phyloP scores from a whole-genome alignment of 1,284 basidiomycete species.

The Papiliotrema laurentii region DNA sequence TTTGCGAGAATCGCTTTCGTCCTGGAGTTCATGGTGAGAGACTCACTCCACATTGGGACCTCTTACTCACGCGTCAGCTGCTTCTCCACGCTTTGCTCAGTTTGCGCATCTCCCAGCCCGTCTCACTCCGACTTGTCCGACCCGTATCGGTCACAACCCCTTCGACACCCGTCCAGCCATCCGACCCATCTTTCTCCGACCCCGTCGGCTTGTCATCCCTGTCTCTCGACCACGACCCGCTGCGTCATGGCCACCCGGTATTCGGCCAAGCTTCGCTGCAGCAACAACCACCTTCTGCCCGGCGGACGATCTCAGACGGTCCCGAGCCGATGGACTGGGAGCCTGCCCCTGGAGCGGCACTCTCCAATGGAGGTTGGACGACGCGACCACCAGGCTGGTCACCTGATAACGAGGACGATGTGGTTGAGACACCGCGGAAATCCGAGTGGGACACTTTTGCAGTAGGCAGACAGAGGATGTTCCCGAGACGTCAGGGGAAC shows the following conservation, averaged over 20 bases:
- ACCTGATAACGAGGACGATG: conserved; percentile 9
- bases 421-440: not conserved
- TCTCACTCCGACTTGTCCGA: conserved; percentile 21
- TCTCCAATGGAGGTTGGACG: conserved; percentile 10
- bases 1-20: conserved; percentile 3
- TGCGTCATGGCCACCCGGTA: conserved; percentile 13
- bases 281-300: not conserved
- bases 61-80: conserved; percentile 13
- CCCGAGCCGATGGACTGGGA: conserved; percentile 44
- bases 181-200: not conserved
- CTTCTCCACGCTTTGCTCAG: conserved; percentile 16
- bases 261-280: conserved; percentile 33
- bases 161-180: conserved; percentile 1
- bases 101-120: conserved; percentile 19
- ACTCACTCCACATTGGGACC: not conserved
- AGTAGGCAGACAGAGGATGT: conserved; percentile 37
- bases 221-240: conserved; percentile 3
- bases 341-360: conserved; percentile 14
- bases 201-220: conserved; percentile 6
- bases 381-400: conserved; percentile 1
- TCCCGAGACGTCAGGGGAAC: conserved; percentile 11
- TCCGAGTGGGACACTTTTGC: conserved; percentile 39
- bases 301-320: not conserved
- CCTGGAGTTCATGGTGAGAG: conserved; percentile 13
- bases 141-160: conserved; percentile 13